Evolutionary conservation across 2,329 filamentous ascomycete species (phyloP).

Genomic region (Neofusicoccum kwambonambiense): DNA sequence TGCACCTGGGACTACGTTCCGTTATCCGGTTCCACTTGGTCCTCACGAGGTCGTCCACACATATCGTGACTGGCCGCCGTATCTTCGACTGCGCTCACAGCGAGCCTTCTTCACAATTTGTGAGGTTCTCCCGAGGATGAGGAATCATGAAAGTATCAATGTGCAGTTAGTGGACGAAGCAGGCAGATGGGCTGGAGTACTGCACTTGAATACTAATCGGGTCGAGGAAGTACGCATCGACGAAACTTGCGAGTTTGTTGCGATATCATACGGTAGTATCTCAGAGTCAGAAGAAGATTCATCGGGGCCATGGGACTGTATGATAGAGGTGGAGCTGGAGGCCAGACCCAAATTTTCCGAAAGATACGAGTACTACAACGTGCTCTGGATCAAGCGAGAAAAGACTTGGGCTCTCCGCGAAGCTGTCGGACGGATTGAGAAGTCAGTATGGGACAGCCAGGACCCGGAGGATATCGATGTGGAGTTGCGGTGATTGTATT

Average conservation of each 20-base stretch:
- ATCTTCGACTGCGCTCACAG: background rate
- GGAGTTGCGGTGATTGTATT: no score
- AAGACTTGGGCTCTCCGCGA: background rate
- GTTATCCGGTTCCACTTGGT: background rate
- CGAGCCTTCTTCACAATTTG: background rate
- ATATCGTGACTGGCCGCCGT: background rate
- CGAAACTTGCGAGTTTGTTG: background rate
- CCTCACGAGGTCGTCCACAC: background rate
- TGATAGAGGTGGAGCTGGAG: no score
- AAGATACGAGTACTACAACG: background rate
- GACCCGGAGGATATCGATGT: no score
- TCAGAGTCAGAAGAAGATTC: no score
- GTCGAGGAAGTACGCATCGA: background rate
- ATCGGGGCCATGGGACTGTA: no score
- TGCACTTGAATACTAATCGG: background rate
- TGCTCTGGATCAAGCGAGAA: background rate
- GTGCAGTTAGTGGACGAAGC: background rate
- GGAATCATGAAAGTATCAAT: no score
- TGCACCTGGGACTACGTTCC: background rate
- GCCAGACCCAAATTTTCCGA: background rate
- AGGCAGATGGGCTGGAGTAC: background rate
- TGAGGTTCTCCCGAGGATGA: background rate
- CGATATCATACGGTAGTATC: background rate
- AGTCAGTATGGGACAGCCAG: background rate
- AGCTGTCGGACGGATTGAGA: background rate